A percentile compares a stretch with the other conserved stretches of the same genome.
Conservation (phyloP, 495 filamentous ascomycete genomes). For the Sordaria brevicollis region DNA sequence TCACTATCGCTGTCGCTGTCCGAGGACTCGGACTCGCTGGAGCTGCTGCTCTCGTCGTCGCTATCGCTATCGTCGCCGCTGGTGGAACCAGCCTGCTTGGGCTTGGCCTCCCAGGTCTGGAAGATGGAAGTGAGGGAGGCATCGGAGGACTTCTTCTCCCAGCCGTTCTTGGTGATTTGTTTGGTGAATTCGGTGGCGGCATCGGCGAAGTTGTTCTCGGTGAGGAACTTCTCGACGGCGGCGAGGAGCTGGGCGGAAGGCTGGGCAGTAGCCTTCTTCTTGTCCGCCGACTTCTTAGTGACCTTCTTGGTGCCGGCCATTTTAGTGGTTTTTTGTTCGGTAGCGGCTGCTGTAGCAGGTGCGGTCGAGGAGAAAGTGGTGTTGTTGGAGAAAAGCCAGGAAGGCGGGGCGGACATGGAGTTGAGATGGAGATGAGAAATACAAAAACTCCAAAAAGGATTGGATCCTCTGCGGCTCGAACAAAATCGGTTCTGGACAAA, state of each 20-base stretch:
- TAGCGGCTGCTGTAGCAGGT: not conserved
- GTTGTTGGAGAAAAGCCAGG: conserved; percentile 40
- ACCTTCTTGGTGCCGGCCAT: conserved; percentile 15
- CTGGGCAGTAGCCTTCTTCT: conserved; percentile 11
- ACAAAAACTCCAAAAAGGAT: not conserved
- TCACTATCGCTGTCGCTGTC: conserved; percentile 50
- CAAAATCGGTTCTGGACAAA: not conserved
- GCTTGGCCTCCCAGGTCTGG: conserved; percentile 35
- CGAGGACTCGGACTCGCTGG: not conserved
- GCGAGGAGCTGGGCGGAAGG: conserved; percentile 51
- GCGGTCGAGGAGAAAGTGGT: conserved; percentile 5
- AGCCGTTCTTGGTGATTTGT: conserved; percentile 41
- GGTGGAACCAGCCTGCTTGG: conserved; percentile 15
- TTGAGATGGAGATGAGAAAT: not conserved
- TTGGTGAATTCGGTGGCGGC: conserved; percentile 50
- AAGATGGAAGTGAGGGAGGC: conserved; percentile 33
- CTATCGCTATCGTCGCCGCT: conserved; percentile 62
- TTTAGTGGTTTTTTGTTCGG: not conserved
- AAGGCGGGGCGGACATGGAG: conserved; percentile 26
- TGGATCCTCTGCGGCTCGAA: not conserved
- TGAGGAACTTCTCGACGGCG: conserved; percentile 56
- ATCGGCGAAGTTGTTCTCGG: conserved; percentile 50
- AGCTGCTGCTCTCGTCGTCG: conserved; percentile 45
- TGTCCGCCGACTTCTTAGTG: conserved; percentile 15
- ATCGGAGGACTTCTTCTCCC: conserved; percentile 20